These are phyloP conservation scores for Aciculosporium take DNA, from an alignment of 2,329 filamentous ascomycete species.

Conservation along the genomic window DNA sequence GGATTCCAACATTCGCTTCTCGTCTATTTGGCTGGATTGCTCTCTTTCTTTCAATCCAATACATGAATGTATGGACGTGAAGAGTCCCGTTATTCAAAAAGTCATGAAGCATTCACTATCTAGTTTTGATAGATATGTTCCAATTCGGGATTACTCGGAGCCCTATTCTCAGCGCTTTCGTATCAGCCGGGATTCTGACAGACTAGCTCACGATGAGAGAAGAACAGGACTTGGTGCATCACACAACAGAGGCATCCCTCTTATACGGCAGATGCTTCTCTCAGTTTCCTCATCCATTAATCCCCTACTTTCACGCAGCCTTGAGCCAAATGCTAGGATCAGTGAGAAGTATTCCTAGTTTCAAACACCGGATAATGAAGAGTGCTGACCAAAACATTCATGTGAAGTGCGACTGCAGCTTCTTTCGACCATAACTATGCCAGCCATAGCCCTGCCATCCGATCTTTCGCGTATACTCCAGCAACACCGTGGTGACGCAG, in stretches of 20 bases:
- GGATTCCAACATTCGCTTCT: neutral
- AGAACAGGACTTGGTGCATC: slow-evolving; percentile 19
- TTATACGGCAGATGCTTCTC: neutral
- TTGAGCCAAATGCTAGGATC: neutral
- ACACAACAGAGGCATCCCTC: neutral
- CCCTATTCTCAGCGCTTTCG: slow-evolving; percentile 30
- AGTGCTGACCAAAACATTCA: neutral
- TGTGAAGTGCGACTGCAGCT: neutral
- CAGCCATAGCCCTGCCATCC: neutral
- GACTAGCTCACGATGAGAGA: slow-evolving; percentile 30
- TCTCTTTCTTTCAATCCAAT: neutral
- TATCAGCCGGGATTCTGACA: slow-evolving; percentile 27
- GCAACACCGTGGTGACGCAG: neutral
- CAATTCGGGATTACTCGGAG: slow-evolving; percentile 22
- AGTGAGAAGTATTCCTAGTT: neutral
- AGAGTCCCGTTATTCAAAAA: neutral
- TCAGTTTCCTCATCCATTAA: neutral
- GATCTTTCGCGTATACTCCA: neutral
- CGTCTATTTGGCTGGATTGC: neutral
- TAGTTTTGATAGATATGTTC: slow-evolving; percentile 35
- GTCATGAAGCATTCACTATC: neutral
- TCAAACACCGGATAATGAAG: neutral
- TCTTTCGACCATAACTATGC: neutral
- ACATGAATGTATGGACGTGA: neutral
- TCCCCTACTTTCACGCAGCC: neutral